Base-by-base conservation (phyloP, 2,329 filamentous ascomycete genomes). In the Acrocalymma vagum region DNA sequence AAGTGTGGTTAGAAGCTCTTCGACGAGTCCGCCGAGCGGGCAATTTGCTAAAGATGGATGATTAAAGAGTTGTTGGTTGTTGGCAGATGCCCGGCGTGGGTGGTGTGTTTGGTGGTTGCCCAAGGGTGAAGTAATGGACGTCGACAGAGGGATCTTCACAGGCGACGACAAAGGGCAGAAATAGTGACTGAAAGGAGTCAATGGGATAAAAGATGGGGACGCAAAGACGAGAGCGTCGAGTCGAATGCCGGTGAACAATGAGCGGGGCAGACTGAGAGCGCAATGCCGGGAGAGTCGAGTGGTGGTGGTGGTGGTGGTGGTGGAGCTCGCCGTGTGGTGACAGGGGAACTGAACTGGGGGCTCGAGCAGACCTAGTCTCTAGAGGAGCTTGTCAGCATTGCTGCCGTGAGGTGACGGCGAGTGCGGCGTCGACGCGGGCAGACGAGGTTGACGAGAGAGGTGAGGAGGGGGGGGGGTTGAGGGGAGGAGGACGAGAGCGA, bases 131-230 rank as follows among this genome's bases (percentile, higher is more conserved):
- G 31, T 34, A 22, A 17, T 18, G 25, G 22, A 22, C 33, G 42
- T 43, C 29, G 50, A 35, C 14, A 46, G 18, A 16, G 24, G 23
- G n/a, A n/a, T n/a, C 32, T 37, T 41, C 42, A 42, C 29, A n/a
- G n/a, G n/a, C n/a, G n/a, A 22, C 33, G 29, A 47, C 33, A 33
- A 39, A 36, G 41, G 48, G 30, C 26, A 35, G 38, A 42, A 45
- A 44, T 16, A 56, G 58, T 53, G 58, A 61, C 38, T 58, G 43
- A 58, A 60, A 49, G 55, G 55, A 42, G 51, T 51, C 53, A 38
- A 32, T 28, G 35, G 31, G 29, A 32, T 25, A 42, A 37, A 36
- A 27, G 38, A 38, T 40, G 42, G 16, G 33, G 27, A 36, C 28
- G n/a, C n/a, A n/a, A n/a, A 21, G 14, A 34, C n/a, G 30, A 30